A percentile compares a stretch with the other conserved stretches of the same genome.
Evolutionary conservation across 2,329 filamentous ascomycete species (phyloP).

Genomic region (Phyllosticta citribraziliensis): DNA sequence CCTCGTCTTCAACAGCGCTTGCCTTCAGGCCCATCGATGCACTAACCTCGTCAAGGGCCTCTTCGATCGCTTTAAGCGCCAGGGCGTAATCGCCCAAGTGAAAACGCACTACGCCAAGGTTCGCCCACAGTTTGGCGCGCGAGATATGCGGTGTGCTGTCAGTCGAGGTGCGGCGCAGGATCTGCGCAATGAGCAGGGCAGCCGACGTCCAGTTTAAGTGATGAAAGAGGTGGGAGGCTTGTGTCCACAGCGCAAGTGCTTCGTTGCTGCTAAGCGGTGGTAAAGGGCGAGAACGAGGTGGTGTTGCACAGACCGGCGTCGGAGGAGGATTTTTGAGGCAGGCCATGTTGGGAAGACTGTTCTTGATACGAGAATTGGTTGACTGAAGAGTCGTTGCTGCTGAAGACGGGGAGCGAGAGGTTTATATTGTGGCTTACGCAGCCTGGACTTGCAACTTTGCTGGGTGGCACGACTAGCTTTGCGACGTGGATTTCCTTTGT

Average conservation of each 20-base stretch:
- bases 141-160: background rate
- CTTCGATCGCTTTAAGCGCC: slow-evolving; percentile 4
- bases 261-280: background rate
- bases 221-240: slow-evolving; percentile 3
- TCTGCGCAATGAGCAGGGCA: background rate
- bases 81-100: slow-evolving; percentile 3
- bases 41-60: background rate
- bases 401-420: background rate
- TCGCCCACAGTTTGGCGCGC: slow-evolving; percentile 6
- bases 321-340: background rate
- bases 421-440: background rate
- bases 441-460: background rate
- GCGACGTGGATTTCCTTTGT: background rate
- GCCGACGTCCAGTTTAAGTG: slow-evolving; percentile 1
- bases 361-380: background rate
- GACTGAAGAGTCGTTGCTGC: background rate
- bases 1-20: background rate
- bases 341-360: background rate
- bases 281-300: background rate
- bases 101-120: slow-evolving; percentile 7
- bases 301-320: background rate
- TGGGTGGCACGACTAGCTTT: background rate
- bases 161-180: background rate
- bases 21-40: background rate
- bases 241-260: slow-evolving; percentile 4